These are phyloP conservation scores for Cocos nucifera DNA, from an alignment of 176 grass and related monocot species.

Conservation along the genomic window DNA sequence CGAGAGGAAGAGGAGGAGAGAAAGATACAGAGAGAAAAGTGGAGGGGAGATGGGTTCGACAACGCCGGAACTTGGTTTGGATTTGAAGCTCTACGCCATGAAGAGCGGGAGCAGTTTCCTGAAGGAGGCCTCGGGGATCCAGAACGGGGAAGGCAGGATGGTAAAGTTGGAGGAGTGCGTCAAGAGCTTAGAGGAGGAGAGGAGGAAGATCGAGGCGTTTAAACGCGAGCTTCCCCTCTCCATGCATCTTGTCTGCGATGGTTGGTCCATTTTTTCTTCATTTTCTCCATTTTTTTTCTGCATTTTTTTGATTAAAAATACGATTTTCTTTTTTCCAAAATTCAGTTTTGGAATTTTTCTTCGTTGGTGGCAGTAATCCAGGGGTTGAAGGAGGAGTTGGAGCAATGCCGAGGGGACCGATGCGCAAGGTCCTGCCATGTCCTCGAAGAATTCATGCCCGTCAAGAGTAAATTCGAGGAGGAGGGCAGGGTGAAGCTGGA, in stretches of 20 bases:
- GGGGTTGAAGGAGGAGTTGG: constrained; percentile 58
- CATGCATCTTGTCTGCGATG: constrained; percentile 60
- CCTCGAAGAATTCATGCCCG: constrained; percentile 17
- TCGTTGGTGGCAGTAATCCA: constrained; percentile 43
- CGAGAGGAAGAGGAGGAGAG: not conserved
- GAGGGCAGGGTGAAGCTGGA: constrained; percentile 21
- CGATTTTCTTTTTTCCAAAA: not conserved
- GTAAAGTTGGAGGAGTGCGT: constrained; percentile 60
- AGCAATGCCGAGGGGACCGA: constrained; percentile 23
- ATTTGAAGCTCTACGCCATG: constrained; percentile 34
- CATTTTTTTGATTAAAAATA: not conserved
- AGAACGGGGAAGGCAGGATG: constrained; percentile 15
- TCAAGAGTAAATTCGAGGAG: constrained; percentile 28
- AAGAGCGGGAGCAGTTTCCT: constrained; percentile 35
- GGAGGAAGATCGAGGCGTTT: constrained; percentile 83
- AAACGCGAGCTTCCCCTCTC: constrained; percentile 76
- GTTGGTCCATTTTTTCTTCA: constrained; percentile 22
- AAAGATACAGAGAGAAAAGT: not conserved
- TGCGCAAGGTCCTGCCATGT: not conserved
- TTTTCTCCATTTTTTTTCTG: not conserved
- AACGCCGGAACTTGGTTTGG: constrained; percentile 14
- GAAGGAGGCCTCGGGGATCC: constrained; percentile 8
- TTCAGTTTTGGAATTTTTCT: not conserved
- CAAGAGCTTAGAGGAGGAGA: constrained; percentile 60
- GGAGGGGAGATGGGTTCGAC: constrained; percentile 17